phyloP scores from a whole-genome alignment of 108 stramenopile genomes.

The Skeletonema menzelii region DNA sequence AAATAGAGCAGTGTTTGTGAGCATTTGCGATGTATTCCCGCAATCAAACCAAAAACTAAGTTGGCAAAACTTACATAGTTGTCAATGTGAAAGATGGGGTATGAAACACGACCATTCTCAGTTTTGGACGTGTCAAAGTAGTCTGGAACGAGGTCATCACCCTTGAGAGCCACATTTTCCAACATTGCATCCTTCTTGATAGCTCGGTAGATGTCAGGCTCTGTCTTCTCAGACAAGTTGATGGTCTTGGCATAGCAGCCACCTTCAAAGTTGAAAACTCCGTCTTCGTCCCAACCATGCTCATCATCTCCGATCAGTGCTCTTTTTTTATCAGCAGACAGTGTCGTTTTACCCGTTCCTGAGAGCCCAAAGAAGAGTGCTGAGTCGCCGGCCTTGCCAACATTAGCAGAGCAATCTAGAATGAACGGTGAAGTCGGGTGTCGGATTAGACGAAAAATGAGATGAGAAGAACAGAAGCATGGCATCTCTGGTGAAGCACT shows the following conservation, averaged over 20 bases:
- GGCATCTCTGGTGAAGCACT: too few relatives aligned
- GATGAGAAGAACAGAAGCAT: too few relatives aligned
- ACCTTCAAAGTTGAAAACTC: conserved; percentile 98
- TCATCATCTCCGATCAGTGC: conserved; percentile 95
- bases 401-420: conserved; percentile 99
- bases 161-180: conserved; percentile 89
- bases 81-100: conserved; percentile 94
- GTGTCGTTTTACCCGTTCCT: conserved; percentile 97
- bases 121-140: conserved; percentile 93
- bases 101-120: conserved; percentile 97
- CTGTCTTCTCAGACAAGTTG: conserved; percentile 90
- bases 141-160: conserved; percentile 75
- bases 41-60: neutral
- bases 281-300: conserved; percentile 97
- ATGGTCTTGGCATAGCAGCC: conserved; percentile 99
- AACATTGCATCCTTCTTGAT: conserved; percentile 94
- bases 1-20: conserved; percentile 6
- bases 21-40: neutral
- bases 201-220: conserved; percentile 97
- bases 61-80: conserved; percentile 65
- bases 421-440: too few relatives aligned
- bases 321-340: conserved; percentile 94
- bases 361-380: conserved; percentile 95
- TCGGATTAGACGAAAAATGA: too few relatives aligned
- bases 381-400: conserved; percentile 86